phyloP scores from a whole-genome alignment of 305 asterid genomes.

The Rubia tinctorum region DNA sequence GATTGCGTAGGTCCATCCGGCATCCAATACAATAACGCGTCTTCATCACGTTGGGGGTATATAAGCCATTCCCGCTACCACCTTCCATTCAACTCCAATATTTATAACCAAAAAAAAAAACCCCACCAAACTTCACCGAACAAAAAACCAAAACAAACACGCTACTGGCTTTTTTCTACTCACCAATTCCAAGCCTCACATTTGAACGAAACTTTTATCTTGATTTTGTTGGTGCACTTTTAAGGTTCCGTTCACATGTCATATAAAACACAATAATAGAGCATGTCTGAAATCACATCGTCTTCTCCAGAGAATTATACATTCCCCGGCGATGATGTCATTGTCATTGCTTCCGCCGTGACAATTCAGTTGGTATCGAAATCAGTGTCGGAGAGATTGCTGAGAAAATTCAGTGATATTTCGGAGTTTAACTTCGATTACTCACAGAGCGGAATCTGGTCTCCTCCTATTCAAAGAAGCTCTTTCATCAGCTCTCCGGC shows the following conservation, averaged over 20 bases:
- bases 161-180: background rate
- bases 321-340: slow-evolving; percentile 5
- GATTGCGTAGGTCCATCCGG: slow-evolving; percentile 19
- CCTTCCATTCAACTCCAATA: background rate
- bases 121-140: background rate
- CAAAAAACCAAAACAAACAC: background rate
- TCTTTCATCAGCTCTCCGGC: slow-evolving; percentile 55
- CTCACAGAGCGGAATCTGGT: slow-evolving; percentile 71
- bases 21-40: slow-evolving; percentile 19
- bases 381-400: slow-evolving; percentile 64
- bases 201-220: slow-evolving; percentile 4
- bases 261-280: slow-evolving; percentile 17
- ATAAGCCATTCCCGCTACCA: background rate
- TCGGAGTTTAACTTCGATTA: slow-evolving; percentile 72
- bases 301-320: slow-evolving; percentile 21
- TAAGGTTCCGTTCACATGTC: slow-evolving; percentile 15
- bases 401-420: slow-evolving; percentile 58
- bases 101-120: background rate
- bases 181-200: slow-evolving; percentile 17
- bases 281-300: slow-evolving; percentile 51
- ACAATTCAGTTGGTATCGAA: slow-evolving; percentile 66
- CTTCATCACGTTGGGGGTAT: slow-evolving; percentile 15
- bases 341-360: slow-evolving; percentile 17
- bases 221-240: slow-evolving; percentile 1
- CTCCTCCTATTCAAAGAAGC: slow-evolving; percentile 70